Evolutionary conservation across 306 rosid species (phyloP).

Genomic region (Cucurbita moschata): DNA sequence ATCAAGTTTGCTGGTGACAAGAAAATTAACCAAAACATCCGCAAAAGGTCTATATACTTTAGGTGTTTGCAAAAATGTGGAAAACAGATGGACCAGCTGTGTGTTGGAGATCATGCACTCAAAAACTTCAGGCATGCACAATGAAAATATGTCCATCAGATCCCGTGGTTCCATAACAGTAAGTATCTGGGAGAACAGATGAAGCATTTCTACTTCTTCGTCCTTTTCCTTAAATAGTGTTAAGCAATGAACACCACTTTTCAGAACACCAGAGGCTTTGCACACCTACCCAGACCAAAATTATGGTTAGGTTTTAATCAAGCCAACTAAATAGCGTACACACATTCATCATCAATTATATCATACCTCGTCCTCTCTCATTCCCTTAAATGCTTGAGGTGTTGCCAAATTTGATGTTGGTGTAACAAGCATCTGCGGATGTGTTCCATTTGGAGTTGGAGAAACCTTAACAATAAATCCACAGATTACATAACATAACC

Average conservation of each 20-base stretch:
- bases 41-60: conserved; percentile 86
- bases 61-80: conserved; percentile 67
- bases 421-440: conserved; percentile 60
- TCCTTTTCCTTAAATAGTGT: conserved; percentile 96
- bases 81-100: conserved; percentile 87
- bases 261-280: conserved; percentile 92
- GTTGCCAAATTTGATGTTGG: conserved; percentile 61
- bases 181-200: conserved; percentile 87
- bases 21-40: conserved; percentile 86
- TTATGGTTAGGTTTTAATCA: conserved; percentile 14
- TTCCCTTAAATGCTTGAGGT: conserved; percentile 76
- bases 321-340: conserved; percentile 2
- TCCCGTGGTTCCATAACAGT: conserved; percentile 97
- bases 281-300: conserved; percentile 50
- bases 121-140: conserved; percentile 97
- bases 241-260: conserved; percentile 95
- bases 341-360: background rate
- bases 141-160: conserved; percentile 97
- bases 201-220: conserved; percentile 95
- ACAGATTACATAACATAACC: conserved; percentile 13
- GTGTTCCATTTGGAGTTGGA: conserved; percentile 30
- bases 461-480: conserved; percentile 40
- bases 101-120: conserved; percentile 90
- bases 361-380: conserved; percentile 97
- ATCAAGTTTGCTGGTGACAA: conserved; percentile 82